phyloP scores from a whole-genome alignment of 2,329 filamentous ascomycete species.

The Pyrenophora teres region DNA sequence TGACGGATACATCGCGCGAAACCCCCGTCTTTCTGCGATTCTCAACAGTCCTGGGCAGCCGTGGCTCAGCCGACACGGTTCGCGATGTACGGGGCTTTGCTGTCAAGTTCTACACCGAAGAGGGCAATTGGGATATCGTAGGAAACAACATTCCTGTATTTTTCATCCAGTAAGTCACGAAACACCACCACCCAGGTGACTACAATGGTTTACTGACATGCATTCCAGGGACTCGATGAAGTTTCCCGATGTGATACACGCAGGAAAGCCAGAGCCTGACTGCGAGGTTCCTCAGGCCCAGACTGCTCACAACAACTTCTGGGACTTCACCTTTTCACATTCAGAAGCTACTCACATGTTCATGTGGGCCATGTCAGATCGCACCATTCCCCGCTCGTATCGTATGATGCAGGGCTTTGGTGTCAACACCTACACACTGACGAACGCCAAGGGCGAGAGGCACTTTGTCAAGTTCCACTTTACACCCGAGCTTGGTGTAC shows the following conservation, averaged over 20 bases:
- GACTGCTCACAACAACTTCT: constrained; percentile 74
- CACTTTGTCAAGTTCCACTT: constrained; percentile 80
- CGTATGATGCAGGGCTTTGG: constrained; percentile 89
- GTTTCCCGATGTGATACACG: constrained; percentile 69
- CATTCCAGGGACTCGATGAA: constrained; percentile 65
- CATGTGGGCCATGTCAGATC: constrained; percentile 78
- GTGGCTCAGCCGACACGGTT: constrained; percentile 78
- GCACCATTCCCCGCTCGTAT: constrained; percentile 72
- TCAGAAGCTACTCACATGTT: constrained; percentile 78
- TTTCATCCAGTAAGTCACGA: constrained; percentile 62
- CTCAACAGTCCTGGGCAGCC: constrained; percentile 76
- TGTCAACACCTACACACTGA: constrained; percentile 76
- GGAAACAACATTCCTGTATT: constrained; percentile 78
- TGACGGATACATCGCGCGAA: constrained; percentile 69
- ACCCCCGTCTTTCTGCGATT: constrained; percentile 75
- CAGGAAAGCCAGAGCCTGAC: constrained; percentile 71
- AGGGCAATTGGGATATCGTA: constrained; percentile 77
- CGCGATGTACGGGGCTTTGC: constrained; percentile 84
- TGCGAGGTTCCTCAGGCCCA: constrained; percentile 74
- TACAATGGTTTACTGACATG: too few relatives aligned
- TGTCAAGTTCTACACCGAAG: constrained; percentile 75
- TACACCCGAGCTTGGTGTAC: constrained; percentile 74
- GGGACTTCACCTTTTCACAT: constrained; percentile 71
- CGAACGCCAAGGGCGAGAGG: constrained; percentile 69
- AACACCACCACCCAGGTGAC: too few relatives aligned